Evolutionary conservation across 305 asterid species (phyloP).

Genomic region (Fraxinus sp.): DNA sequence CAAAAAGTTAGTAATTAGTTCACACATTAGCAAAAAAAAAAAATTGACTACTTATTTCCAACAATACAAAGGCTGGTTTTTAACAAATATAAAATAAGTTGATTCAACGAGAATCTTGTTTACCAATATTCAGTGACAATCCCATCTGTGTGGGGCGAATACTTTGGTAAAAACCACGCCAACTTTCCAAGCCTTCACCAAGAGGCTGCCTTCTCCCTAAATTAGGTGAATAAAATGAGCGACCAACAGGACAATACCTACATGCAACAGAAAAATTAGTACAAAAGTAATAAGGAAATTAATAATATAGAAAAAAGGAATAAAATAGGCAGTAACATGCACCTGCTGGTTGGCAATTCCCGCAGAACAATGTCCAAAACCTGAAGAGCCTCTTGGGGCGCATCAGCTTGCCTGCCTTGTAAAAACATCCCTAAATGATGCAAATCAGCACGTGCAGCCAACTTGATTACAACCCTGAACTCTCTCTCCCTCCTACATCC

Average conservation of each 20-base stretch:
- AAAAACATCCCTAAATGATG: conserved; percentile 92
- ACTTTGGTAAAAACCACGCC: conserved; percentile 99
- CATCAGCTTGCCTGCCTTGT: conserved; percentile 91
- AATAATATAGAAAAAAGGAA: background rate
- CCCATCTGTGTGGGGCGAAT: conserved; percentile 99
- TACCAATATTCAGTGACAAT: conserved; percentile 85
- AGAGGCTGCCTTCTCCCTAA: conserved; percentile 83
- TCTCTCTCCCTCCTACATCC: conserved; percentile 73
- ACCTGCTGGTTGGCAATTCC: conserved; percentile 82
- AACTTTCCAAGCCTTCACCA: conserved; percentile 95
- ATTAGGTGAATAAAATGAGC: conserved; percentile 81
- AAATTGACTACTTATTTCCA: background rate
- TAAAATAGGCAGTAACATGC: background rate
- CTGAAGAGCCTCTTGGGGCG: conserved; percentile 98
- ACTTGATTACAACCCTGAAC: conserved; percentile 79
- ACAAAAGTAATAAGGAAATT: background rate
- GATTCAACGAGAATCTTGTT: conserved; percentile 9
- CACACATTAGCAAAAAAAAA: background rate
- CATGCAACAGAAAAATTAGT: conserved; percentile 12
- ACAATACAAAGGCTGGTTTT: background rate
- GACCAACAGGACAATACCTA: conserved; percentile 83
- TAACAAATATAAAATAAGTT: background rate
- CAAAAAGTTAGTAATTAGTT: background rate
- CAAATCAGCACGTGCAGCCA: conserved; percentile 94
- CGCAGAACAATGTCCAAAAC: conserved; percentile 95